Conservation (phyloP, 208 protist species). For the Tritrichomonas musculus region DNA sequence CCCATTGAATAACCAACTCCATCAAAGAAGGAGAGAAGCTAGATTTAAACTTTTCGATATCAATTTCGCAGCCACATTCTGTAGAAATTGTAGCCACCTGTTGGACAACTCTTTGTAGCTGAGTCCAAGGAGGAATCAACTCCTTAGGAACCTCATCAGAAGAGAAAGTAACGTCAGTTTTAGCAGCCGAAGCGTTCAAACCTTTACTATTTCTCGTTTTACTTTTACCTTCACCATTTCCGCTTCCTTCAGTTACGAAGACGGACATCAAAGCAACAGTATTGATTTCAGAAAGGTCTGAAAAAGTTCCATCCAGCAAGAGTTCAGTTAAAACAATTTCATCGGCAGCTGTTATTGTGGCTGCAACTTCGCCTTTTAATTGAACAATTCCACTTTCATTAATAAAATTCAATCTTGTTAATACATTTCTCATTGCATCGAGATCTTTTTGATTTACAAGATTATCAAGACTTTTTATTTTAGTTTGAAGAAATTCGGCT, state of each 20-base stretch:
- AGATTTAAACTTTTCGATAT: background rate
- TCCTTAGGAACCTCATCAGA: background rate
- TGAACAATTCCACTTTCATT: conserved; percentile 52
- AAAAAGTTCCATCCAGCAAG: conserved; percentile 91
- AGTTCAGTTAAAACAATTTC: conserved; percentile 96
- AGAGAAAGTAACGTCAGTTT: no score
- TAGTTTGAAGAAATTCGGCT: background rate
- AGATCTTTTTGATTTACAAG: background rate
- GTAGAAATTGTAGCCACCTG: background rate
- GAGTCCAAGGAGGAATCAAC: no score
- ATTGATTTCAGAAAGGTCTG: conserved; percentile 61
- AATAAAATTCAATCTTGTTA: conserved; percentile 81
- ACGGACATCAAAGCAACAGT: conserved; percentile 12
- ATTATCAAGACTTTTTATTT: background rate
- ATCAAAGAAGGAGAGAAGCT: background rate
- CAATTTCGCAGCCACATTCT: background rate
- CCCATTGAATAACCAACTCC: background rate
- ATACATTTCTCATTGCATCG: conserved; percentile 51
- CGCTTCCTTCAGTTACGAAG: background rate
- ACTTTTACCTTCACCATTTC: no score
- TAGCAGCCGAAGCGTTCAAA: no score
- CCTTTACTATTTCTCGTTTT: no score
- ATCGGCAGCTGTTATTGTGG: conserved; percentile 91
- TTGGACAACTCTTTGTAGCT: background rate
- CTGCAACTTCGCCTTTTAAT: conserved; percentile 76